Conservation (phyloP, 2,329 filamentous ascomycete species). For the Fusarium sp. region DNA sequence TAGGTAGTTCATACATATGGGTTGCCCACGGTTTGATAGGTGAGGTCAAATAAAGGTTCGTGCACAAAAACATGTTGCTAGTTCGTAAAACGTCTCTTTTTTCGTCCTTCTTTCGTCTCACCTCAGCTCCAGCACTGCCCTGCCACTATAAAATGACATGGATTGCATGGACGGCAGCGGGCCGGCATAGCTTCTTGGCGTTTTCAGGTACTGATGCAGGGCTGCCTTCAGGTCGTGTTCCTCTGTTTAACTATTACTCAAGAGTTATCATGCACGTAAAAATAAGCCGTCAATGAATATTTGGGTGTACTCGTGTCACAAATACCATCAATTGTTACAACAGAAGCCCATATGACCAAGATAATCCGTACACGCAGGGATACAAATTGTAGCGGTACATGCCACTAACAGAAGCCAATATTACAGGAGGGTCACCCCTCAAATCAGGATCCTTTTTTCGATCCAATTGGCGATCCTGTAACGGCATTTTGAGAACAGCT, state of each 20-base stretch:
- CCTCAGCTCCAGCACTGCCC: constrained; percentile 32
- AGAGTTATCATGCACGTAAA: neutral
- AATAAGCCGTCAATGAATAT: neutral
- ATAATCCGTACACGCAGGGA: neutral
- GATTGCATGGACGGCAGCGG: constrained; percentile 32
- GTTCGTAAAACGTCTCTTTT: neutral
- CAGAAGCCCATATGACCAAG: neutral
- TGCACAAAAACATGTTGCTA: neutral
- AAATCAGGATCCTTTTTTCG: constrained; percentile 15
- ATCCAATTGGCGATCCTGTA: constrained; percentile 33
- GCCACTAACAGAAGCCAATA: constrained; percentile 14
- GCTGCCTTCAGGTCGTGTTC: neutral
- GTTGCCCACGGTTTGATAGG: neutral
- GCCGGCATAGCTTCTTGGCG: constrained; percentile 35
- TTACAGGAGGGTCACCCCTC: constrained; percentile 24
- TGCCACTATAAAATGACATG: constrained; percentile 28
- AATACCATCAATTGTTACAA: neutral
- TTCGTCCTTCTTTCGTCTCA: neutral
- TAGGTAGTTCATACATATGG: too few relatives aligned
- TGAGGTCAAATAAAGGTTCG: neutral
- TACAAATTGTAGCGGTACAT: neutral
- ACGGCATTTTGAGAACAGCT: constrained; percentile 18
- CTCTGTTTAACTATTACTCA: neutral
- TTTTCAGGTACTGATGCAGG: constrained; percentile 14
- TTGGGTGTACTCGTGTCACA: neutral